Evolutionary conservation across 108 stramenopile species (phyloP), one percentile per base, ranked within the genome.

Genomic region (Epithemia pelagica): DNA sequence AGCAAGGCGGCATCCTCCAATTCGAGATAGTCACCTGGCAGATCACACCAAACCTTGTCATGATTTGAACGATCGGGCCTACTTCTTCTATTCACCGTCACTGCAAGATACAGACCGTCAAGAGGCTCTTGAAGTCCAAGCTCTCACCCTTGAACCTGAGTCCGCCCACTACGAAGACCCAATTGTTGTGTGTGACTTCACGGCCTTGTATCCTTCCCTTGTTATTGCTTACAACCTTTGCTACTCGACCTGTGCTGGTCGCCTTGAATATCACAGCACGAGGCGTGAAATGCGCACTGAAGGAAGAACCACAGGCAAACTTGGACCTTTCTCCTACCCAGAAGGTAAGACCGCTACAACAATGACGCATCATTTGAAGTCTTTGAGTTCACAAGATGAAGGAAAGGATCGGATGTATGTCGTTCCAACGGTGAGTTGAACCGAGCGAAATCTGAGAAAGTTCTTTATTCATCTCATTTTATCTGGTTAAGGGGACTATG

Each of bases 211-310:
- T 74, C 99, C 99, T 20, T 96, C 96, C 0, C 88, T 99, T 54
- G 82, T 99, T 31, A 97, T 98, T 74, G 97, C 97, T 30, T 95
- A 97, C 80, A 99, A 99, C 68, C 79, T 99, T 1, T 99, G 98
- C 66, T 99, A 96, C 71, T 86, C 89, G 10, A 95, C 94, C 15
- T 76, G 82, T 52, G 90, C 90, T 23, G 94, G 95, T 32, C 91
- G 87, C 61, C 54, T 94, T 19, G 89, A 94, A 32, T 90, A 94
- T 59, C 92, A 94, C 30, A 87, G 78, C 53, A 94, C 92, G 27
- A 74, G 92, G 27, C 64, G 68, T 51, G 92, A 90, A 67, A 90
- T 90, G 91, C 74, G 70, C 31, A 33, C 68, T 22, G 65, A 81
- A 52, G 84, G 85, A 2, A 68, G 60, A 61, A 86, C 85, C 18